Conservation (phyloP, 352 stramenopile genomes). For the Saprolegnia parasitica region DNA sequence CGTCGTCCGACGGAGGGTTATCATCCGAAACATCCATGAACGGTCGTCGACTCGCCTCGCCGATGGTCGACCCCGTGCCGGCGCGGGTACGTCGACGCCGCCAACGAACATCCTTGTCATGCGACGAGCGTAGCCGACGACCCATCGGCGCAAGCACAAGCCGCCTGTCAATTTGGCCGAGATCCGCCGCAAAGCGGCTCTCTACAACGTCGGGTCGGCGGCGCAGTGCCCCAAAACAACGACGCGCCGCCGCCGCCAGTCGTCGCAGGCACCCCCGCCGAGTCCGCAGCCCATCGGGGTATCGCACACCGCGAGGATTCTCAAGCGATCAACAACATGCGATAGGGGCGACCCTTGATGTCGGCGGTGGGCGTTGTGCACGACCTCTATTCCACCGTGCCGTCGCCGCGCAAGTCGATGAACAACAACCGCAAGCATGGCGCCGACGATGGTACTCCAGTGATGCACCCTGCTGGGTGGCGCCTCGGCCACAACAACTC, state of each 20-base stretch:
- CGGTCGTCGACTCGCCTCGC: no score
- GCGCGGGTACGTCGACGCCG: no score
- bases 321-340: no score
- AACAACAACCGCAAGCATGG: not conserved
- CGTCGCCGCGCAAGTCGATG: not conserved
- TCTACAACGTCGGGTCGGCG: slow-evolving; percentile 11
- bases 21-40: no score
- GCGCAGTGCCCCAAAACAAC: not conserved
- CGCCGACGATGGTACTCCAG: not conserved
- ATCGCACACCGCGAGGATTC: no score
- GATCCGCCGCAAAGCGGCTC: slow-evolving; percentile 13
- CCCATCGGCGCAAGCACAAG: not conserved
- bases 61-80: no score
- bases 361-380: slow-evolving; percentile 2
- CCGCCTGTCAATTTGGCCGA: not conserved
- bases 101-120: no score
- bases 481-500: slow-evolving; percentile 25
- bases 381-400: slow-evolving; percentile 12
- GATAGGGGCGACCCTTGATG: not conserved
- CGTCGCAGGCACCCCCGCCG: not conserved
- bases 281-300: not conserved
- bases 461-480: not conserved
- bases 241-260: not conserved
- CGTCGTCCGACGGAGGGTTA: no score
- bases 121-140: no score